These are phyloP conservation scores for Chiua virens DNA, from an alignment of 768 basidiomycete genomes.

Conservation along the genomic window DNA sequence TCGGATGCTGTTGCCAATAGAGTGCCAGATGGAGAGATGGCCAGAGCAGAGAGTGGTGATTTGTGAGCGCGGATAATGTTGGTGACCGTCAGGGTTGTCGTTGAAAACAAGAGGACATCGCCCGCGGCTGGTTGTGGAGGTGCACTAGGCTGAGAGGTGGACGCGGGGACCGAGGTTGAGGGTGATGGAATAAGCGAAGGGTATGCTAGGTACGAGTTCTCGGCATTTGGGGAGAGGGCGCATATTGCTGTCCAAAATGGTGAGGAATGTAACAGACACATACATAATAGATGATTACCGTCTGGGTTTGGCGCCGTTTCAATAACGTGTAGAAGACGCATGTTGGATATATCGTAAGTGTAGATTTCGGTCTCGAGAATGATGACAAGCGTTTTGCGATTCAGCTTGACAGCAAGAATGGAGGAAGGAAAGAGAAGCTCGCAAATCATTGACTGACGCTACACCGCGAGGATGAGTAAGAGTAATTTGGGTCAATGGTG, in stretches of 20 bases:
- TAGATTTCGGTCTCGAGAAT: constrained; percentile 98
- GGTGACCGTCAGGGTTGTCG: constrained; percentile 84
- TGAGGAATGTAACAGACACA: not conserved
- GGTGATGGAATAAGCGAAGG: constrained; percentile 92
- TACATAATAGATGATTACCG: constrained; percentile 46
- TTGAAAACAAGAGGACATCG: constrained; percentile 94
- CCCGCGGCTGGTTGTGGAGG: constrained; percentile 52
- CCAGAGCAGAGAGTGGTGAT: constrained; percentile 82
- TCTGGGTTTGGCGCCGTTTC: constrained; percentile 96
- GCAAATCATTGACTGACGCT: constrained; percentile 99
- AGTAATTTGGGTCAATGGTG: not conserved
- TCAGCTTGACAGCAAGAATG: constrained; percentile 96
- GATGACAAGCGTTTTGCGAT: constrained; percentile 94
- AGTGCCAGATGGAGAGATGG: constrained; percentile 84
- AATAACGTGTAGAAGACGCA: constrained; percentile 95
- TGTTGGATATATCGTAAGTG: constrained; percentile 98
- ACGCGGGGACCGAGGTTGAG: constrained; percentile 48
- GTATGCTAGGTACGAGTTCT: constrained; percentile 93
- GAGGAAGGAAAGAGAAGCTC: constrained; percentile 96
- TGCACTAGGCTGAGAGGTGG: constrained; percentile 39
- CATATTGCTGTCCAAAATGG: constrained; percentile 70
- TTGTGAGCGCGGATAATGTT: constrained; percentile 99
- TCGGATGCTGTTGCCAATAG: constrained; percentile 92
- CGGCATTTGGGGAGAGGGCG: constrained; percentile 90
- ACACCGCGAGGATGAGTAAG: not conserved